Evolutionary conservation across 1,139 yeast genomes (phyloP).

Genomic region (Pichia cactophila): DNA sequence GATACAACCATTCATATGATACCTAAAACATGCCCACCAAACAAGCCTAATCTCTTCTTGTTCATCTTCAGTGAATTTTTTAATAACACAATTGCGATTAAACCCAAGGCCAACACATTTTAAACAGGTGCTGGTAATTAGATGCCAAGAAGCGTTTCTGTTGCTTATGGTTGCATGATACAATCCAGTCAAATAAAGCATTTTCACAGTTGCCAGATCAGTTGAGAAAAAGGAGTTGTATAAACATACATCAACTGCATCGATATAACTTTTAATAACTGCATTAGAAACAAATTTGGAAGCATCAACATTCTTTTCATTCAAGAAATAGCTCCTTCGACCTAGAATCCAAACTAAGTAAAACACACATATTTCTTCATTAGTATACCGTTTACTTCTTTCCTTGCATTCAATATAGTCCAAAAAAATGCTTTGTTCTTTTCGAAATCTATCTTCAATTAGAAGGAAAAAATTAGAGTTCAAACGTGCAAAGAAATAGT

Average conservation of each 20-base stretch:
- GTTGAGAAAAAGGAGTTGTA: slow-evolving; percentile 31
- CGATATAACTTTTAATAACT: slow-evolving; percentile 21
- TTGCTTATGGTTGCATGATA: slow-evolving; percentile 31
- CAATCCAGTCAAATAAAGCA: slow-evolving; percentile 29
- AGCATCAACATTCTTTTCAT: slow-evolving; percentile 2
- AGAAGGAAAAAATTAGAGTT: slow-evolving; percentile 32
- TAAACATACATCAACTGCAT: slow-evolving; percentile 29
- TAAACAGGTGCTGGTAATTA: slow-evolving; percentile 31
- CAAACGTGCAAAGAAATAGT: slow-evolving; percentile 29
- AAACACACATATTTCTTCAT: slow-evolving; percentile 29
- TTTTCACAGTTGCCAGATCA: slow-evolving; percentile 29
- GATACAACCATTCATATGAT: slow-evolving; percentile 27
- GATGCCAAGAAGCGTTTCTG: slow-evolving; percentile 33
- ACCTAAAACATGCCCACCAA: slow-evolving; percentile 30
- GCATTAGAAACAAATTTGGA: slow-evolving; percentile 4
- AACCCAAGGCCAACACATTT: slow-evolving; percentile 34
- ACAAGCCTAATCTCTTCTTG: slow-evolving; percentile 23
- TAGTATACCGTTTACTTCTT: slow-evolving; percentile 12
- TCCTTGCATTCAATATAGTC: neutral
- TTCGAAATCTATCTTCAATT: slow-evolving; percentile 25
- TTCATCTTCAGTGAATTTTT: slow-evolving; percentile 13
- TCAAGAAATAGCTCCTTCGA: slow-evolving; percentile 15
- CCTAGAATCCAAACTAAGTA: slow-evolving; percentile 33
- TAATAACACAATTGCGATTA: slow-evolving; percentile 27
- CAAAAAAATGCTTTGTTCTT: slow-evolving; percentile 22